Evolutionary conservation across 192 early-diverging fungal genomes (phyloP), one percentile per base, ranked within the genome.

Genomic region (Entomortierella beljakovae): DNA sequence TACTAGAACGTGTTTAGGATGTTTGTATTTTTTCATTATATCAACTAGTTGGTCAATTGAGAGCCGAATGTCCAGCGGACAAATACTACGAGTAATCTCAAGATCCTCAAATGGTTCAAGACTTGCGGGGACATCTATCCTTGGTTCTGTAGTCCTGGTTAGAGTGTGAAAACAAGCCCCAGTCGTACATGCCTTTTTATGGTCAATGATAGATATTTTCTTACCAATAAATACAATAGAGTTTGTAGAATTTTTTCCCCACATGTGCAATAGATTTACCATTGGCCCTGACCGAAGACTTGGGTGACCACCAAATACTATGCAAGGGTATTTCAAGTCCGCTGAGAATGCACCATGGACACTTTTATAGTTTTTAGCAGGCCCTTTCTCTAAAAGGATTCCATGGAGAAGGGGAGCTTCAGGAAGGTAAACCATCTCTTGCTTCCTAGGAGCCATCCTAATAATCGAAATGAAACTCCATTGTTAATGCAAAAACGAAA

Each of bases 341-440:
- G 72, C 71, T 15, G 74, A 53, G 13, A 77, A 71, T 22, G 70
- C 68, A 16, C 57, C 65, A 63, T 80, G 71, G 35, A 72, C 80
- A 38, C 81, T 80, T 64, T 71, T 71, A n/a, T 80, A 83, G 22
- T 61, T 72, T 40, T 87, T 86, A 42, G 73, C 70, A 15, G 59
- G 61, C 2, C 68, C 76, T 43, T 74, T 82, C 31, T 81, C 84
- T 46, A 90, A 49, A 22, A 92, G 65, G 34, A 68, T 51, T 3
- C 84, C 86, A 43, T 89, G 89, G 8, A 68, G 54, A 23, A 90
- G 67, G 2, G 89, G 89, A 16, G 79, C 75, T 55, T 91, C 84
- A 16, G 91, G 90, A 48, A 91, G 57, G 55, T 93, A 93, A 0
- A 94, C 76, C 65, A 87, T 75, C 51, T 88, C 81, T 49, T 94